A percentile compares a stretch with the other conserved stretches of the same genome.
phyloP scores from a whole-genome alignment of 352 stramenopile species.

The Globisporangium canariense region DNA sequence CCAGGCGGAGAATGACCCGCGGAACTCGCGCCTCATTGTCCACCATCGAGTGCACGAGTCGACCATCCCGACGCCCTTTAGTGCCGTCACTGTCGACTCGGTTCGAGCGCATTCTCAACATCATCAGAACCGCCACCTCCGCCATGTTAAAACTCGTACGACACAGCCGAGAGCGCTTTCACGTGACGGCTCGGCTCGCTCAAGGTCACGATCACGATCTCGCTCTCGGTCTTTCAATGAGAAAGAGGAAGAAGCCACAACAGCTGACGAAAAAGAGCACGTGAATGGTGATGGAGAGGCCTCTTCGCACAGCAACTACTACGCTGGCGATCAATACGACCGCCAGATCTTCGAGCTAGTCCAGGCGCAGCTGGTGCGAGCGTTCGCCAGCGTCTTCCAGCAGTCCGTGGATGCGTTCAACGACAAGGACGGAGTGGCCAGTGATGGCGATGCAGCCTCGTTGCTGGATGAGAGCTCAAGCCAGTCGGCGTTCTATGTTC shows the following conservation, averaged over 20 bases:
- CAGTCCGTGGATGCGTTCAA: slow-evolving; percentile 65
- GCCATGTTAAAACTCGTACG: neutral
- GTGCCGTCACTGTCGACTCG: slow-evolving; percentile 3
- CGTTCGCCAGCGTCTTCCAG: slow-evolving; percentile 71
- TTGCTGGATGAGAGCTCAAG: slow-evolving; percentile 3
- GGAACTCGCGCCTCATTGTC: slow-evolving; percentile 60
- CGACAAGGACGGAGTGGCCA: slow-evolving; percentile 31
- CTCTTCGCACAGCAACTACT: neutral
- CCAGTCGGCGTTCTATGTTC: slow-evolving; percentile 53
- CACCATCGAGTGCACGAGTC: slow-evolving; percentile 29
- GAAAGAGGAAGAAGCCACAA: neutral
- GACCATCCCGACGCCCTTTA: neutral
- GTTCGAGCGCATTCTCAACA: slow-evolving; percentile 13
- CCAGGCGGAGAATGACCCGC: slow-evolving; percentile 61
- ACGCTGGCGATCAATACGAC: slow-evolving; percentile 51
- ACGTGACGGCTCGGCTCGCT: neutral
- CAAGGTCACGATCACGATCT: slow-evolving; percentile 1
- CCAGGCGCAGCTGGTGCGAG: slow-evolving; percentile 41
- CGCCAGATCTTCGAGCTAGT: slow-evolving; percentile 70
- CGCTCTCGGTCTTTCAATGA: slow-evolving; percentile 7
- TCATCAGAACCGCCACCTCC: neutral
- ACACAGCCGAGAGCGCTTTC: neutral
- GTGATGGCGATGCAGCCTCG: slow-evolving; percentile 18
- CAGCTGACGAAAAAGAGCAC: slow-evolving; percentile 10
- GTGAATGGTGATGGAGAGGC: slow-evolving; percentile 1